These are phyloP conservation scores for Cladosporium sp. DNA, from an alignment of 2,329 filamentous ascomycete species.

Conservation along the genomic window DNA sequence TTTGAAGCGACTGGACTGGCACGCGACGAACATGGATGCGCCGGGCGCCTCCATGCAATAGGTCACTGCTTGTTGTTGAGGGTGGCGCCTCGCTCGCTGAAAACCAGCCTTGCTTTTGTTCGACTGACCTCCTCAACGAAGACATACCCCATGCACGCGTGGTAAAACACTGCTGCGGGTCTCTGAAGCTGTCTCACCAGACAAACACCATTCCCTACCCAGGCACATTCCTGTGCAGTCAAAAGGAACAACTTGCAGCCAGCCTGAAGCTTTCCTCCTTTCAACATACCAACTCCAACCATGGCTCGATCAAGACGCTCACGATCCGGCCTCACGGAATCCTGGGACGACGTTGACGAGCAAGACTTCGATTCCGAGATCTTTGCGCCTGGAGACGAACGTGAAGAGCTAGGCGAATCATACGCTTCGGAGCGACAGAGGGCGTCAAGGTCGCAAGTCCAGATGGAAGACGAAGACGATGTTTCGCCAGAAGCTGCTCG, in stretches of 20 bases:
- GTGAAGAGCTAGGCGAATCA: conserved; percentile 30
- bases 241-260: not conserved
- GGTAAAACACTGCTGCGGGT: not conserved
- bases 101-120: not conserved
- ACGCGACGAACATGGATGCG: conserved; percentile 8
- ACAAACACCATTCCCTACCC: not conserved
- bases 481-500: conserved; percentile 9
- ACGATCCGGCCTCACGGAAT: conserved; percentile 33
- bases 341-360: conserved; percentile 36
- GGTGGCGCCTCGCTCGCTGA: not conserved
- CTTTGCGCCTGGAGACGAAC: conserved; percentile 33
- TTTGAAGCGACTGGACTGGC: not conserved
- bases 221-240: not conserved
- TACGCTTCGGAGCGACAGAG: conserved; percentile 20
- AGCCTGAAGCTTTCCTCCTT: not conserved
- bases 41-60: not conserved
- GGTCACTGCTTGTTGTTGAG: not conserved
- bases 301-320: conserved; percentile 28
- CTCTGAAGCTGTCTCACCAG: not conserved
- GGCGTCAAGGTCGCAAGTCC: not conserved
- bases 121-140: not conserved
- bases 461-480: conserved; percentile 9
- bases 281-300: not conserved
- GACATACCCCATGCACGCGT: not conserved
- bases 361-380: conserved; percentile 28